Conservation (phyloP, 768 basidiomycete species). For the Saitozyma sp. region DNA sequence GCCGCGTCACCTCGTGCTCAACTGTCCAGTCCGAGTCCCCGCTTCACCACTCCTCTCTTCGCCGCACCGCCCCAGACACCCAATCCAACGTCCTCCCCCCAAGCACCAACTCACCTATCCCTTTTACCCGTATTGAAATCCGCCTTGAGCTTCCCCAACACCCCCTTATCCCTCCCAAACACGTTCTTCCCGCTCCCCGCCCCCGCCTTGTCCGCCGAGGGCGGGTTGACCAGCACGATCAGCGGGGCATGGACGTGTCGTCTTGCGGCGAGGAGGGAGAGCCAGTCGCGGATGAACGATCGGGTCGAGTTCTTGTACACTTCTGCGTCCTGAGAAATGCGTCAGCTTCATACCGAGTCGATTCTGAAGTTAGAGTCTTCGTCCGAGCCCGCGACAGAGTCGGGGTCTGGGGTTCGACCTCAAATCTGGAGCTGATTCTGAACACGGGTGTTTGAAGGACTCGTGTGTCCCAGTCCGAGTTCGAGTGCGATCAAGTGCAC, state of each 20-base stretch:
- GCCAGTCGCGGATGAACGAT: conserved; percentile 93
- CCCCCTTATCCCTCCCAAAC: conserved; percentile 73
- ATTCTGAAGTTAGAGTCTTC: no score
- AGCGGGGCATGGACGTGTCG: conserved; percentile 90
- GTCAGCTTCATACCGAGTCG: no score
- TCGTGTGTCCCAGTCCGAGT: no score
- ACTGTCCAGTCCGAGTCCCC: neutral
- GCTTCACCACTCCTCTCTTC: no score
- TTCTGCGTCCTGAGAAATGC: conserved; percentile 61
- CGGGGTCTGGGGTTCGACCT: no score
- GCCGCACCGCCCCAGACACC: no score
- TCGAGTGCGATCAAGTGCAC: no score
- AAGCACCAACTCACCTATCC: conserved; percentile 63
- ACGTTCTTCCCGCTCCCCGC: conserved; percentile 59
- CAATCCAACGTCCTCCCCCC: no score
- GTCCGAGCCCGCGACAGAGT: no score
- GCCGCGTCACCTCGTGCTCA: no score
- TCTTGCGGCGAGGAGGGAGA: conserved; percentile 58
- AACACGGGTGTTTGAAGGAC: no score
- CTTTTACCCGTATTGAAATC: conserved; percentile 89
- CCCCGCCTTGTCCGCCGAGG: conserved; percentile 40
- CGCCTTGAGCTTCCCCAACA: conserved; percentile 83
- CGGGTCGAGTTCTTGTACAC: conserved; percentile 73
- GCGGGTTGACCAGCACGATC: conserved; percentile 78
- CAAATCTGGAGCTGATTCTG: no score